A percentile compares a stretch with the other conserved stretches of the same genome.
Evolutionary conservation across 805 yeast species (phyloP).

Genomic region (Wickerhamiella cacticola): DNA sequence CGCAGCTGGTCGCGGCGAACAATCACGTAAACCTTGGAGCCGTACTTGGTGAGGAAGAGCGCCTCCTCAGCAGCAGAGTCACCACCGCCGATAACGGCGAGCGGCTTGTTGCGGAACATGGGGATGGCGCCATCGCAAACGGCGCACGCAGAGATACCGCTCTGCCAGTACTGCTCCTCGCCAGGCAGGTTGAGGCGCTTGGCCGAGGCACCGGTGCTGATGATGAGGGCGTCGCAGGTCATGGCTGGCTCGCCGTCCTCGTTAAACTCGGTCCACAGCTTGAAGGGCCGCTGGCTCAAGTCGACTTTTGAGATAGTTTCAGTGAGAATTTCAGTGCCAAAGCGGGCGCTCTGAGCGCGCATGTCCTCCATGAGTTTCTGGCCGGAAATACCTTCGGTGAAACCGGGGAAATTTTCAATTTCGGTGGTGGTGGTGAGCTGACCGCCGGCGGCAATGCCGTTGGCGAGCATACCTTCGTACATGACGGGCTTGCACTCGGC

Average conservation of each 20-base stretch:
- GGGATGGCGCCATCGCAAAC: conserved; percentile 99
- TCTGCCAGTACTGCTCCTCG: conserved; percentile 97
- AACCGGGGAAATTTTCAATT: conserved; percentile 97
- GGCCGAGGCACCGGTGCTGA: conserved; percentile 98
- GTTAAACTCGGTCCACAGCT: conserved; percentile 90
- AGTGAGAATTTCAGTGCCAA: conserved; percentile 89
- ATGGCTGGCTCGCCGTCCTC: conserved; percentile 77
- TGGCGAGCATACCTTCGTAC: conserved; percentile 94
- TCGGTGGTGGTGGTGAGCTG: conserved; percentile 98
- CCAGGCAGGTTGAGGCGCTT: conserved; percentile 90
- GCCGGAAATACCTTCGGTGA: conserved; percentile 88
- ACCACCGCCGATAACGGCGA: conserved; percentile 98
- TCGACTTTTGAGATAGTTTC: conserved; percentile 93
- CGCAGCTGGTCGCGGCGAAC: conserved; percentile 91
- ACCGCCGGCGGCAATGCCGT: conserved; percentile 98
- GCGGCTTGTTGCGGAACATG: conserved; percentile 92
- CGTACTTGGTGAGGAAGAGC: conserved; percentile 89
- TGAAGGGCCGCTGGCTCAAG: conserved; percentile 78
- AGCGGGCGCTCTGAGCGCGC: conserved; percentile 76
- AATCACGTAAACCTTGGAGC: conserved; percentile 83
- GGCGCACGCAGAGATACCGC: conserved; percentile 98
- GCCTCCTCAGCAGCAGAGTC: conserved; percentile 99
- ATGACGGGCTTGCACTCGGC: conserved; percentile 90
- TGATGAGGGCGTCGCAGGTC: conserved; percentile 80
- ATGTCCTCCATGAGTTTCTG: conserved; percentile 81